Base-by-base conservation (phyloP, 148 eudicot species). In the Chenopodium suecicum region DNA sequence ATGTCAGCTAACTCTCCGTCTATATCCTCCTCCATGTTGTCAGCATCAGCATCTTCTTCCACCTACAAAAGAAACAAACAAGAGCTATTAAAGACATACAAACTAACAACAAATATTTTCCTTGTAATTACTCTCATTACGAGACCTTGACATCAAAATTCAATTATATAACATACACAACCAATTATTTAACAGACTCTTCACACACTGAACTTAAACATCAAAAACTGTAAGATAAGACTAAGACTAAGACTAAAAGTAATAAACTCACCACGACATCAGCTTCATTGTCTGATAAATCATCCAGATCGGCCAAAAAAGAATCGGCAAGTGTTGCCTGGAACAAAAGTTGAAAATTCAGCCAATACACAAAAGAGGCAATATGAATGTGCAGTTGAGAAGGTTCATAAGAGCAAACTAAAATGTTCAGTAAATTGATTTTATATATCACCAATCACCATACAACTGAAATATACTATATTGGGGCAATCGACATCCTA, bases 321-420 rank as follows among this genome's bases (percentile, higher is more conserved):
- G 99, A 93, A 92, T 95, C 99, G 74, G 90, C 91, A 74, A 95
- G 90, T 71, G 98, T 92, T 73, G 99, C 95, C 99, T 95, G 90
- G 23, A 84, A 81, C 63, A 71, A 69, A 9, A 84, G 41, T 19
- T 34, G 16, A 56, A 66, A 46, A 44, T 4, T 71, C 64, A 70
- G 64, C 63, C 32, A 63, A 73, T 65, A 25, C 22, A 32, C 14
- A 14, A 6, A 41, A 54, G 75, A 27, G 58, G 4, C 32, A 79
- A 34, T 31, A 22, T 27, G 47, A 68, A 5, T 4, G 3, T 52
- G 48, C 50, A 65, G 31, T 74, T 6, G 2, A 2, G 7, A 56
- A 17, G 27, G 31, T 58, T 9, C 7, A 14, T 58, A 65, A 50
- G 29, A 69, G 54, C 2, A 16, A 74, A 16, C 63, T 10, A 69